phyloP scores from a whole-genome alignment of 495 filamentous ascomycete genomes.

The Apiosordaria backusii region DNA sequence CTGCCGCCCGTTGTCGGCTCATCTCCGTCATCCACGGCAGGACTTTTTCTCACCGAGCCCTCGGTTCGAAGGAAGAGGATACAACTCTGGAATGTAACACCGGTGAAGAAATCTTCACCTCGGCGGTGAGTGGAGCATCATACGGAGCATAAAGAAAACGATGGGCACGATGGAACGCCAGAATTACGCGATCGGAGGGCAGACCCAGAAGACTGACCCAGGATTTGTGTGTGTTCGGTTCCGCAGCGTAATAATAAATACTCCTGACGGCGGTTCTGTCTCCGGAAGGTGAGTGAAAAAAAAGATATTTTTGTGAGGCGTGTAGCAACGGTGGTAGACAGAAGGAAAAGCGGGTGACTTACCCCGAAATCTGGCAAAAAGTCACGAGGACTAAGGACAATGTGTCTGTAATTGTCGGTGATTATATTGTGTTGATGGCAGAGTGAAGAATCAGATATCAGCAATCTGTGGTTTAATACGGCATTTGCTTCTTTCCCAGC shows the following conservation, averaged over 20 bases:
- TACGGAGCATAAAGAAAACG: not conserved
- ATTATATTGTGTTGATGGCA: not conserved
- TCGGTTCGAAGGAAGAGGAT: not conserved
- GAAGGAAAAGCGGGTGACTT: not conserved
- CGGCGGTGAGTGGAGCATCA: not conserved
- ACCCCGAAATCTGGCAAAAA: not conserved
- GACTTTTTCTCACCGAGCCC: not conserved
- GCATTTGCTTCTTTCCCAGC: not conserved
- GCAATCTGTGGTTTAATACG: not conserved
- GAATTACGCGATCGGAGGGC: not conserved
- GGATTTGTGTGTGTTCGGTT: not conserved
- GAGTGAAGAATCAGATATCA: not conserved
- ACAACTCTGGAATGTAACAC: not conserved
- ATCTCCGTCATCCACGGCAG: not conserved
- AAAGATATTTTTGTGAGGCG: not conserved
- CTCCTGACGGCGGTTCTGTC: not conserved
- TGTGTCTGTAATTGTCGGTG: not conserved
- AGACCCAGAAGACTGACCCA: not conserved
- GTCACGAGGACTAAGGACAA: not conserved
- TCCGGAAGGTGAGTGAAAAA: not conserved
- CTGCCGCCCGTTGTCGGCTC: not conserved
- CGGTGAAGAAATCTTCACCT: not conserved
- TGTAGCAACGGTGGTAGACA: not conserved
- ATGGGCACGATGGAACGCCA: not conserved
- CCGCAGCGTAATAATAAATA: not conserved